Evolutionary conservation across 1,284 basidiomycete genomes (phyloP), one percentile per base, ranked within the genome.

Genomic region (Coniophora puteana): DNA sequence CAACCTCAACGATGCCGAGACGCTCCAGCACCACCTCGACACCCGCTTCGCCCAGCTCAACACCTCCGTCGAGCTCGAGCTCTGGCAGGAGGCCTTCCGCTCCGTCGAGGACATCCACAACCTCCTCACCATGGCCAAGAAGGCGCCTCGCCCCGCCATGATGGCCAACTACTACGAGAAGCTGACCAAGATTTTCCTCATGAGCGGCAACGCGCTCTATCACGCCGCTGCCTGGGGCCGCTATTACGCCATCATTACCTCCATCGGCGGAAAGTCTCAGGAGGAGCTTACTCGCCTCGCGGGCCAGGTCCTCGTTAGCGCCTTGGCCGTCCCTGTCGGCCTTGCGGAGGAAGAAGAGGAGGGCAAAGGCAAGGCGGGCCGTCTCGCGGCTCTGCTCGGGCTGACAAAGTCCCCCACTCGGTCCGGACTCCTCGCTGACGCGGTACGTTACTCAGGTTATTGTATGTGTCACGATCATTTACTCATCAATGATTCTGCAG

Each of bases 151-250:
- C 29, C 91, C 93, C 0, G 77, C 85, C 6, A 97, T 98, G 92
- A 98, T 99, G 95, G 93, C 93, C 47, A 93, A 93, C 63, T 99
- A 98, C 69, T 99, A 98, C 69, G 94, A 98, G 66, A 98, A 98
- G 70, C 82, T 98, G 49, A 92, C 93, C 33, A 87, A 89, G 56
- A 97, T 99, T 57, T 99, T 99, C 67, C 72, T 92, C 52, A 91
- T 91, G 67, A 94, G 91, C 51, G 90, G 89, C 4, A 95, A 94
- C 61, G 83, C 90, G 12, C 74, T 99, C 28, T 99, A 95, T 71
- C 95, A 99, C 62, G 95, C 96, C 43, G 93, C 95, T 16, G 93
- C 96, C 0, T 98, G 93, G 92, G 84, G 88, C 44, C 77, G 89
- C 43, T 97, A 94, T 65, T 85, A 88, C 48, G 67, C 75, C 22